Evolutionary conservation across 176 grass and related monocot species (phyloP), one percentile per base, ranked within the genome.

Genomic region (Triticum timopheevii): DNA sequence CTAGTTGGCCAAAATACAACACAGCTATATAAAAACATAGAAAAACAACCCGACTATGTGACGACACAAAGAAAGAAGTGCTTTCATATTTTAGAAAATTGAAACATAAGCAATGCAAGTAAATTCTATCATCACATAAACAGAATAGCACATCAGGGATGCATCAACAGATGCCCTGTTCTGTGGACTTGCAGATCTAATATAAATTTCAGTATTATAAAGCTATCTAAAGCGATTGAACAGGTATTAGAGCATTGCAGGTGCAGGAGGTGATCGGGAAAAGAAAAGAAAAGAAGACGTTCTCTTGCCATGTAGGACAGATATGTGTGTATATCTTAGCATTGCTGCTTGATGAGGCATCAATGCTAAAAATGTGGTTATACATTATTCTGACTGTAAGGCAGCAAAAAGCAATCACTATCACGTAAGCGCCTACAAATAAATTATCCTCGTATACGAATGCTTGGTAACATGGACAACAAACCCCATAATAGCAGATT

Each of bases 281-380:
- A 58, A 58, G 2, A 8, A 20, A 28, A 75, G 16, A 49, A 47
- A 49, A 49, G 17, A 17, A 10, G 0, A 4, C 27, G 19, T 22
- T 75, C 47, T 76, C 13, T 50, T 50, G 73, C 73, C n/a, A 49
- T 49, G 72, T 75, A 75, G 23, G 72, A 28, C 7, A 75, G 71
- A 9, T 7, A 9, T 7, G 72, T 28, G 42, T 15, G 8, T 75
- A 49, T 74, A 23, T 75, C n/a, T 49, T 49, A 47, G 42, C 42
- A 75, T 22, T 2, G 19, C 54, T 58, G 6, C 19, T 58, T 58
- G 54, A 56, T 49, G 42, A 75, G 72, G 23, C 39, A 74, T 16
- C 44, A 44, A 27, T 74, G 70, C 24, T 49, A 16, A 76, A 6
- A 45, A 73, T 73, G n/a, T 49, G 42, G 6, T 75, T 49, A 28